Evolutionary conservation across 2,329 filamentous ascomycete species (phyloP).

Genomic region (Stagonosporopsis vannaccii): DNA sequence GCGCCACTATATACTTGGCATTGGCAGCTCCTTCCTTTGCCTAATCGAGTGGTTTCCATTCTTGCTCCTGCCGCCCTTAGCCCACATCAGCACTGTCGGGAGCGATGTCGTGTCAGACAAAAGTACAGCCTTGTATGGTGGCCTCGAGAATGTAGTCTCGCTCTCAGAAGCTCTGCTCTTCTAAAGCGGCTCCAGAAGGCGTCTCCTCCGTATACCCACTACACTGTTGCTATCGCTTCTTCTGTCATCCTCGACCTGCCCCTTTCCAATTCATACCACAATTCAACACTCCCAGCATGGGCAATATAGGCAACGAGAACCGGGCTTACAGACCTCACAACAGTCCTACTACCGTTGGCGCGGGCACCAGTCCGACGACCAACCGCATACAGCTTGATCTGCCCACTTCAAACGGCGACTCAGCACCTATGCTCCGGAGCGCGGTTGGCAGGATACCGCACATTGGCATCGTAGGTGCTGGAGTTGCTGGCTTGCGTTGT

Average conservation of each 20-base stretch:
- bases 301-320: constrained; percentile 35
- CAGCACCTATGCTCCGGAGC: constrained; percentile 42
- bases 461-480: constrained; percentile 73
- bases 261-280: neutral
- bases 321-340: constrained; percentile 36
- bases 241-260: neutral
- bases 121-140: neutral
- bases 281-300: constrained; percentile 16
- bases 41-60: neutral
- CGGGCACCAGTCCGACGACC: constrained; percentile 6
- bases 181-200: neutral
- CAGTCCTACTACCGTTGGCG: constrained; percentile 26
- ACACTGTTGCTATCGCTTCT: neutral
- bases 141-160: neutral
- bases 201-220: neutral
- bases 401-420: constrained; percentile 32
- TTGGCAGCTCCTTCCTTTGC: neutral
- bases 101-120: neutral
- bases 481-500: constrained; percentile 73
- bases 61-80: neutral
- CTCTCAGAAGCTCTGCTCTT: neutral
- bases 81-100: neutral
- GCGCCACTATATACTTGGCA: constrained; percentile 12
- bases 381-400: constrained; percentile 46
- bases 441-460: constrained; percentile 55